Conservation (phyloP, 257 asterid species). For the Salvia rosmarinus region DNA sequence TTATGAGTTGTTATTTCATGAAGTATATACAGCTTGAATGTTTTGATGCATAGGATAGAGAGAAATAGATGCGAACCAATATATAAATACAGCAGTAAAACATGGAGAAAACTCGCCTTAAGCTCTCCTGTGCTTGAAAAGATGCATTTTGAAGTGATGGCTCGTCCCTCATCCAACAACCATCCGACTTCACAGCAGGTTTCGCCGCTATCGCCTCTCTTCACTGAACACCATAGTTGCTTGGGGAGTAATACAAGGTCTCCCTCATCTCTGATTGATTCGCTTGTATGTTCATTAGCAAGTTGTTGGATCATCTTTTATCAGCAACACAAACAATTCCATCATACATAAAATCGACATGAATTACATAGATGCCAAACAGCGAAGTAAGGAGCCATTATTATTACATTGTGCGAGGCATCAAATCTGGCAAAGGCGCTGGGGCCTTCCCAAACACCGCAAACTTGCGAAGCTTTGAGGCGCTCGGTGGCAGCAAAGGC, state of each 20-base stretch:
- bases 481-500: conserved; percentile 86
- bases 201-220: conserved; percentile 35
- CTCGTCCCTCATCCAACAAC: conserved; percentile 65
- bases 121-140: conserved; percentile 55
- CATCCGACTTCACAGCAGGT: conserved; percentile 79
- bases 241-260: conserved; percentile 70
- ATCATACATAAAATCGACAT: neutral
- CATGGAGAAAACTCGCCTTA: conserved; percentile 46
- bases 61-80: neutral
- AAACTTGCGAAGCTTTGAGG: conserved; percentile 48
- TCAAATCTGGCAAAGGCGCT: conserved; percentile 47
- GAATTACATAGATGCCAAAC: neutral
- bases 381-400: neutral
- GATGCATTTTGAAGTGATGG: conserved; percentile 69
- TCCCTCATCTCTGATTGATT: conserved; percentile 49
- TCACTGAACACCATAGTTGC: conserved; percentile 76
- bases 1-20: too few species aligned
- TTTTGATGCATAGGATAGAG: neutral
- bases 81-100: neutral
- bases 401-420: conserved; percentile 39
- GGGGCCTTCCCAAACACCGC: conserved; percentile 66
- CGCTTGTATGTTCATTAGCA: conserved; percentile 34
- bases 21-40: neutral
- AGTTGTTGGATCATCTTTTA: conserved; percentile 53
- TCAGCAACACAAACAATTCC: conserved; percentile 26